Evolutionary conservation across 2,329 filamentous ascomycete species (phyloP).

Genomic region (Cadophora luteo-olivacea): DNA sequence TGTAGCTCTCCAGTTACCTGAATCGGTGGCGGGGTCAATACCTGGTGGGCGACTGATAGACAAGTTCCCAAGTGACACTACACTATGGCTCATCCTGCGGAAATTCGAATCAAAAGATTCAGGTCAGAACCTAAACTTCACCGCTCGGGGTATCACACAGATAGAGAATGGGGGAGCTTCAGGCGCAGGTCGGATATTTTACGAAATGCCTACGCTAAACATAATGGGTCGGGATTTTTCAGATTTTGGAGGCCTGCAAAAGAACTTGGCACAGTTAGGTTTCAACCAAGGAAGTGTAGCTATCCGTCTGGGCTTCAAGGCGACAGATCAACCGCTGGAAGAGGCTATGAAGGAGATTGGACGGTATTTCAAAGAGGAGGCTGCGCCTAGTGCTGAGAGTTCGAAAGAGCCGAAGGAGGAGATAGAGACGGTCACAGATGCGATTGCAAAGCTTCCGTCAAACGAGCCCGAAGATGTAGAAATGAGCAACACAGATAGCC

Average conservation of each 20-base stretch:
- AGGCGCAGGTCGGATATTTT: constrained; percentile 77
- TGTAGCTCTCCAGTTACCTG: constrained; percentile 85
- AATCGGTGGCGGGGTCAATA: constrained; percentile 67
- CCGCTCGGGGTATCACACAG: constrained; percentile 77
- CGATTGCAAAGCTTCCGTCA: constrained; percentile 29
- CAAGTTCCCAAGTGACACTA: constrained; percentile 87
- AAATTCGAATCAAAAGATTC: constrained; percentile 79
- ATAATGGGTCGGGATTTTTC: constrained; percentile 82
- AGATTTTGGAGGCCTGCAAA: constrained; percentile 82
- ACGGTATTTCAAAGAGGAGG: constrained; percentile 66
- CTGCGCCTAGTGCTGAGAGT: constrained; percentile 26
- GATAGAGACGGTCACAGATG: constrained; percentile 30
- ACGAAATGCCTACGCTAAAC: constrained; percentile 85
- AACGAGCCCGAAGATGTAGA: constrained; percentile 25
- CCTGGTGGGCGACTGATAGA: constrained; percentile 75
- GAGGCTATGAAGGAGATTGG: constrained; percentile 85
- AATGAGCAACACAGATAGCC: constrained; percentile 18
- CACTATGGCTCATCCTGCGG: constrained; percentile 87
- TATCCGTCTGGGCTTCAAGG: constrained; percentile 77
- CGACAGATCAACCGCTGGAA: constrained; percentile 78
- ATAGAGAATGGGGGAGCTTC: constrained; percentile 55
- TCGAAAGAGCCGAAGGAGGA: constrained; percentile 28
- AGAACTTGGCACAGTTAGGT: constrained; percentile 85
- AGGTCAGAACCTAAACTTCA: constrained; percentile 76
- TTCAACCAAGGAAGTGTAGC: constrained; percentile 84